A percentile compares a stretch with the other conserved stretches of the same genome.
Conservation (phyloP, 768 basidiomycete species). For the Russula brevipes region DNA sequence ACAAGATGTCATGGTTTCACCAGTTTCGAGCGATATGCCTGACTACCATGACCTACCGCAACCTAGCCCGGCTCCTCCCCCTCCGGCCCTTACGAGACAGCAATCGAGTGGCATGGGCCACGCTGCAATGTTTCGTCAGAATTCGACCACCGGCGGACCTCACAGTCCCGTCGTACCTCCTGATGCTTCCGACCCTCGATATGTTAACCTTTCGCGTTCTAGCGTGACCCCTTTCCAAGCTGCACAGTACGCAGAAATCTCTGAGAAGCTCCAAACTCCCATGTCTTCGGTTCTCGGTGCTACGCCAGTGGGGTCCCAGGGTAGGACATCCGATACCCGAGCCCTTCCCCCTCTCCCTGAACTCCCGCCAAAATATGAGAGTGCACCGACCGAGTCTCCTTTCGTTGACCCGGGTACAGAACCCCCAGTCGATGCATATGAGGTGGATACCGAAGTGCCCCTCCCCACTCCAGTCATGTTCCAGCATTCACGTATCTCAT, state of each 20-base stretch:
- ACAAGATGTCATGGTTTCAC: constrained; percentile 37
- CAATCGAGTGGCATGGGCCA: constrained; percentile 2
- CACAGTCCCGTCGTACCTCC: constrained; percentile 20
- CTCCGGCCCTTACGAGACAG: constrained; percentile 21
- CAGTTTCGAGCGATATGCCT: constrained; percentile 28
- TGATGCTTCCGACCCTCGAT: constrained; percentile 37
- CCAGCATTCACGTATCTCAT: constrained; percentile 42
- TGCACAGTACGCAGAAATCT: constrained; percentile 67
- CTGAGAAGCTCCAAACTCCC: constrained; percentile 44
- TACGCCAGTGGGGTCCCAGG: constrained; percentile 26
- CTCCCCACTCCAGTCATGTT: constrained; percentile 31
- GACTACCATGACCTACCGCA: constrained; percentile 12
- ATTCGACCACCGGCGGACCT: constrained; percentile 24
- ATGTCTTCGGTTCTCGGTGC: constrained; percentile 27
- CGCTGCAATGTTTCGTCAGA: constrained; percentile 24
- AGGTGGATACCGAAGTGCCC: constrained; percentile 26
- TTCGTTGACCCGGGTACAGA: constrained; percentile 28
- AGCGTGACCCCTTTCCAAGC: constrained; percentile 75
- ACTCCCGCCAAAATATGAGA: constrained; percentile 1
- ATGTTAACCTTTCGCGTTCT: constrained; percentile 60
- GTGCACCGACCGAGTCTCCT: constrained; percentile 28
- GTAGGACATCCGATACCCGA: constrained; percentile 14
- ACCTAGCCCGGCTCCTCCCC: not conserved
- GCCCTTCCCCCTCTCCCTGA: not conserved
- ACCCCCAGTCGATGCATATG: not conserved